A percentile compares a stretch with the other conserved stretches of the same genome.
These are phyloP conservation scores for Trichophyton simii DNA, from an alignment of 2,329 filamentous ascomycete genomes.

Conservation along the genomic window DNA sequence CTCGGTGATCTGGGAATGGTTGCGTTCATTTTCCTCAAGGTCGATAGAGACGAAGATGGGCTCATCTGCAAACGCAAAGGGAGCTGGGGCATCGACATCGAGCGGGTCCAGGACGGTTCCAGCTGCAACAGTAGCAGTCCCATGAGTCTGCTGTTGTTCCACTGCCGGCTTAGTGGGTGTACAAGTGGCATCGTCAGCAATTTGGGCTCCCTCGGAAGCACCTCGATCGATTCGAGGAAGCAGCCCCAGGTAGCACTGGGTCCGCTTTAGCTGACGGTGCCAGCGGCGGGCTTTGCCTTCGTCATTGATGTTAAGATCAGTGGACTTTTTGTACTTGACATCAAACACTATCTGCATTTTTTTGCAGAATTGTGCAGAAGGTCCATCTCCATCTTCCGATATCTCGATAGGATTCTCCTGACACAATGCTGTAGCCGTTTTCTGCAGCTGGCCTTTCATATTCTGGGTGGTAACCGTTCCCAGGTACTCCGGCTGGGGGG, in stretches of 20 bases:
- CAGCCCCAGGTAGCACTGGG: slow-evolving; percentile 60
- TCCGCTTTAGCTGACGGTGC: slow-evolving; percentile 47
- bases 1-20: slow-evolving; percentile 61
- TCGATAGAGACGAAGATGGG: slow-evolving; percentile 69
- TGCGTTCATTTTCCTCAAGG: slow-evolving; percentile 64
- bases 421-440: slow-evolving; percentile 17
- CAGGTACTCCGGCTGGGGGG: slow-evolving; percentile 56
- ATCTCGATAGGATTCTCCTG: slow-evolving; percentile 7
- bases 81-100: slow-evolving; percentile 35
- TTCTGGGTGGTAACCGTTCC: slow-evolving; percentile 42
- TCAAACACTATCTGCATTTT: slow-evolving; percentile 44
- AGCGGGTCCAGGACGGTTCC: slow-evolving; percentile 24
- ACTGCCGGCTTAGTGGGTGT: slow-evolving; percentile 11
- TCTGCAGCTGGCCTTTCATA: slow-evolving; percentile 25
- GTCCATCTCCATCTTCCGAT: slow-evolving; percentile 17
- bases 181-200: not conserved
- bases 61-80: slow-evolving; percentile 39
- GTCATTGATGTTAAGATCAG: too few species aligned
- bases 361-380: slow-evolving; percentile 37
- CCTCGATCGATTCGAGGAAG: slow-evolving; percentile 28
- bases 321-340: slow-evolving; percentile 29
- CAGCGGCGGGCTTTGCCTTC: slow-evolving; percentile 35
- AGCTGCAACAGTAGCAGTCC: slow-evolving; percentile 17
- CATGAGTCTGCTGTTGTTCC: slow-evolving; percentile 17
- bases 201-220: not conserved